These are phyloP conservation scores for Blastocystis sp. DNA, from an alignment of 352 stramenopile species.

Conservation along the genomic window DNA sequence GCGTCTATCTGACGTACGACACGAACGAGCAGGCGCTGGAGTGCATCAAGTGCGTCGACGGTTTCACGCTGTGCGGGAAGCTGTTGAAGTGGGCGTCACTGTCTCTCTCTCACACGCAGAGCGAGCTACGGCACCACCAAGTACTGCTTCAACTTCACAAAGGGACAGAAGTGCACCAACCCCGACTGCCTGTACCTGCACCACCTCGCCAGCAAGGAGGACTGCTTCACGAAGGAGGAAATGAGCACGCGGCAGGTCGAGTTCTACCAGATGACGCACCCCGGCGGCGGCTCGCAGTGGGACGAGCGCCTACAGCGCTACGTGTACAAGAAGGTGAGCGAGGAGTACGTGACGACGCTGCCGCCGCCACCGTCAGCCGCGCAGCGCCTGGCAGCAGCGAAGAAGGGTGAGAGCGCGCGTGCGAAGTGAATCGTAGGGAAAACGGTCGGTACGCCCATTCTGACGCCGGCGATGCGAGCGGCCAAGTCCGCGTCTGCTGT, in stretches of 20 bases:
- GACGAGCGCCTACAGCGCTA: constrained; percentile 37
- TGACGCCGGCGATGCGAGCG: neutral
- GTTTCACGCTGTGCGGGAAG: constrained; percentile 75
- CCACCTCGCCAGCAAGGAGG: constrained; percentile 86
- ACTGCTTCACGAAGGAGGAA: constrained; percentile 92
- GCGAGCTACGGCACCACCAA: constrained; percentile 92
- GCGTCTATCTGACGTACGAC: constrained; percentile 90
- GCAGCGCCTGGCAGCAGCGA: neutral
- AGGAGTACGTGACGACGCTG: constrained; percentile 53
- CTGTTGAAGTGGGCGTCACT: constrained; percentile 24
- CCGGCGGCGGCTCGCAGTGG: constrained; percentile 45
- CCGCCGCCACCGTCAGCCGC: neutral
- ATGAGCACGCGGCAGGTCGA: constrained; percentile 77
- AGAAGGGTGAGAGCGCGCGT: neutral
- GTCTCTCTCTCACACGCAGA: constrained; percentile 75
- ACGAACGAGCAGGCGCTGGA: constrained; percentile 86
- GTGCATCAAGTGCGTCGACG: constrained; percentile 89
- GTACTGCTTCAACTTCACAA: constrained; percentile 92
- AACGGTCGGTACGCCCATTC: neutral
- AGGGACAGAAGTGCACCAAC: constrained; percentile 88
- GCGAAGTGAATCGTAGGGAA: neutral
- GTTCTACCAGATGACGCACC: constrained; percentile 55
- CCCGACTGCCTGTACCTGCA: constrained; percentile 91
- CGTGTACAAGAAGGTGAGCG: neutral
- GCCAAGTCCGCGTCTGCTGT: neutral